phyloP scores from a whole-genome alignment of 345 rosid genomes.

The Aquilaria malaccensis region DNA sequence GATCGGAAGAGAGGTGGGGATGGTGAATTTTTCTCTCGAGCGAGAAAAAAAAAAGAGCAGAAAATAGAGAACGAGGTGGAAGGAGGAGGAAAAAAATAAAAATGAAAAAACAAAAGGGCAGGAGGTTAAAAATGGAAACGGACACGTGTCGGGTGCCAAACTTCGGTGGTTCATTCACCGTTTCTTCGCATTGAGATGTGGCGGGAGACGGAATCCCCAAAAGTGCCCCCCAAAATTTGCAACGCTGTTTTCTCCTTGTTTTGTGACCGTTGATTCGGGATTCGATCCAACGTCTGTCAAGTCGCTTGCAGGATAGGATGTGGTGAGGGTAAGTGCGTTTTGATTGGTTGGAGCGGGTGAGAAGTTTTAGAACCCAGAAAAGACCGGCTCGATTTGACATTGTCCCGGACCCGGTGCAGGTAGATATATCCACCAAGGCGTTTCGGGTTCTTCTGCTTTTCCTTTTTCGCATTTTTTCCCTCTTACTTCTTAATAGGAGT shows the following conservation, averaged over 20 bases:
- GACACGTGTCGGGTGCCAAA: slow-evolving; percentile 32
- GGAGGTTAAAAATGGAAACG: neutral
- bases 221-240: neutral
- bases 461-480: neutral
- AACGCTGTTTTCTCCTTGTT: too few species aligned
- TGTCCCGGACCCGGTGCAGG: too few species aligned
- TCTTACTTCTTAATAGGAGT: neutral
- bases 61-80: neutral
- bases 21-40: slow-evolving; percentile 22
- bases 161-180: slow-evolving; percentile 8
- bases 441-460: neutral
- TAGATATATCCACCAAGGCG: too few species aligned
- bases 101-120: slow-evolving; percentile 11
- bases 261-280: too few species aligned
- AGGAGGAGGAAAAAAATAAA: slow-evolving; percentile 10
- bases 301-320: too few species aligned
- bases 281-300: too few species aligned
- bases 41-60: slow-evolving; percentile 11
- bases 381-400: too few species aligned
- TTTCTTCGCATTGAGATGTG: slow-evolving; percentile 23
- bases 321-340: too few species aligned
- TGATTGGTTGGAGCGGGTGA: too few species aligned
- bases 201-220: slow-evolving; percentile 19
- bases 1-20: slow-evolving; percentile 24
- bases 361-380: too few species aligned